Conservation (phyloP, 2,329 filamentous ascomycete species). For the Periconia sp. region DNA sequence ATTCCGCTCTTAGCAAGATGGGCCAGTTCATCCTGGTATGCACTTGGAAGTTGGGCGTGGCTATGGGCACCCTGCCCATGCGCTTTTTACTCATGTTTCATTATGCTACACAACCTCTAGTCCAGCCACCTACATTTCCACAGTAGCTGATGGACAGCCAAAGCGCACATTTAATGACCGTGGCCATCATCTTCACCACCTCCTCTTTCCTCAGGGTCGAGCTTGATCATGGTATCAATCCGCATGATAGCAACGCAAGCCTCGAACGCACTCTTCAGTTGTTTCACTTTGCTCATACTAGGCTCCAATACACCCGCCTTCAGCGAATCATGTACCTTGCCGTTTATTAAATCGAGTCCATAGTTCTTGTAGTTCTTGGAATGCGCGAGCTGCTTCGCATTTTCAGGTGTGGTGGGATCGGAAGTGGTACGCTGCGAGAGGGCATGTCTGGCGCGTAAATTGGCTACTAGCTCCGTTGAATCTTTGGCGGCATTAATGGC, state of each 20-base stretch:
- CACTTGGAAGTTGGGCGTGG: too few species aligned
- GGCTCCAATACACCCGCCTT: conserved; percentile 96
- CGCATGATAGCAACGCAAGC: conserved; percentile 99
- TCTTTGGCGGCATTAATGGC: conserved; percentile 98
- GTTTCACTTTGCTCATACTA: conserved; percentile 96
- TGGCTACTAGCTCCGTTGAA: conserved; percentile 89
- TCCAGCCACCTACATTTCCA: neutral
- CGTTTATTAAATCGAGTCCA: conserved; percentile 84
- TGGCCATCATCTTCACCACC: conserved; percentile 79
- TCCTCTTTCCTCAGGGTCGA: conserved; percentile 82
- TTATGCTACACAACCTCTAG: neutral
- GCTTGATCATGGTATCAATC: conserved; percentile 97
- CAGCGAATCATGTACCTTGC: conserved; percentile 88
- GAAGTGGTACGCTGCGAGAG: conserved; percentile 91
- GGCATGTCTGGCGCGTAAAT: conserved; percentile 91
- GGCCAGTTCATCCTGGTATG: neutral
- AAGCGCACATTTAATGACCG: conserved; percentile 61
- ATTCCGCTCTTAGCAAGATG: too few species aligned
- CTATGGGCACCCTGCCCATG: neutral
- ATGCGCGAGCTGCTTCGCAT: conserved; percentile 85
- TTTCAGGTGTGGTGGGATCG: conserved; percentile 61
- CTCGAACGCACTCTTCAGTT: conserved; percentile 97
- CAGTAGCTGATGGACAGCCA: neutral
- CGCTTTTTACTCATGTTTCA: neutral
- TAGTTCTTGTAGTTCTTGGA: conserved; percentile 99